Evolutionary conservation across 352 stramenopile genomes (phyloP).

Genomic region (Globisporangium splendens): DNA sequence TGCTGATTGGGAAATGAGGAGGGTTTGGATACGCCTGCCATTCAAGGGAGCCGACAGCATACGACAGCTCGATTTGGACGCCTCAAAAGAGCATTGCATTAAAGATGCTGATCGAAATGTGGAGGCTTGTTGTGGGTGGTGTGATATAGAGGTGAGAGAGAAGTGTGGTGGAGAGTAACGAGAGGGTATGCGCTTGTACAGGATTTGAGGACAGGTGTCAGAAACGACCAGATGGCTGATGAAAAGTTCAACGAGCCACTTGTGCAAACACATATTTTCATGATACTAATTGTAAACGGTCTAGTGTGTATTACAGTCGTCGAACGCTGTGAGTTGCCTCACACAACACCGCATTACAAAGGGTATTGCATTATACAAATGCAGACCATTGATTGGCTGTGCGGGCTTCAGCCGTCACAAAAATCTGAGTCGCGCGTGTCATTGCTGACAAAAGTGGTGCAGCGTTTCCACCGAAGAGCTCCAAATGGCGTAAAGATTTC

Average conservation of each 20-base stretch:
- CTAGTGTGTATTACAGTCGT: too few relatives aligned
- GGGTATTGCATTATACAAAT: not conserved
- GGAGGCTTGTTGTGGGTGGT: too few relatives aligned
- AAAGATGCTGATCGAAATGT: not conserved
- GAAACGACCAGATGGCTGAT: constrained; percentile 3
- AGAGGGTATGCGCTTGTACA: not conserved
- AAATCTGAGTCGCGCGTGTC: constrained; percentile 8
- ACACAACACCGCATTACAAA: too few relatives aligned
- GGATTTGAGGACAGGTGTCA: not conserved
- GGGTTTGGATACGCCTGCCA: not conserved
- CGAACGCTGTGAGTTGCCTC: too few relatives aligned
- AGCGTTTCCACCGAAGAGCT: too few relatives aligned
- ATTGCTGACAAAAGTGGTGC: not conserved
- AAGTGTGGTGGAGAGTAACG: too few relatives aligned
- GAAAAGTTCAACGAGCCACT: constrained; percentile 10
- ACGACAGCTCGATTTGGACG: not conserved
- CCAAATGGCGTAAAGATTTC: too few relatives aligned
- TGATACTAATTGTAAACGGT: too few relatives aligned
- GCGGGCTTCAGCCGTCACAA: not conserved
- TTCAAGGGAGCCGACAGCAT: not conserved
- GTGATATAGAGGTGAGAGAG: not conserved
- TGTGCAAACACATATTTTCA: constrained; percentile 1
- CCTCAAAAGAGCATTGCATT: not conserved
- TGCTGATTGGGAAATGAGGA: constrained; percentile 11
- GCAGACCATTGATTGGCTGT: not conserved